Base-by-base conservation (phyloP, 23 red algal species). In the Cyanidioschyzon merolae region DNA sequence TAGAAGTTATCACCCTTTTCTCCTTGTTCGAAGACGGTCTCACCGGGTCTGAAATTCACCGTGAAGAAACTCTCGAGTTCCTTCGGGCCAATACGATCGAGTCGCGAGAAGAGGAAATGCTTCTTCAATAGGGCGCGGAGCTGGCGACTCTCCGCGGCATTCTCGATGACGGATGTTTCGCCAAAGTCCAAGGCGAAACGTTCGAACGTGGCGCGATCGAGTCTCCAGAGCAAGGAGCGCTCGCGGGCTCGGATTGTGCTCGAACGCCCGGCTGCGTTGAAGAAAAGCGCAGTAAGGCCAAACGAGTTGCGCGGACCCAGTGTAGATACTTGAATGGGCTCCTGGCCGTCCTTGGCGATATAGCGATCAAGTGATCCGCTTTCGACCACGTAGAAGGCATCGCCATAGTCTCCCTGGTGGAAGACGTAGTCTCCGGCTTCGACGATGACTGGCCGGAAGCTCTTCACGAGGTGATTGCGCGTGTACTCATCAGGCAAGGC, bases 1-100 rank as follows among this genome's bases (percentile, higher is more conserved):
- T 90, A 97, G 67, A 97, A 91, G 76, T 97, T 97, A 45, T 97
- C 93, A 58, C 85, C 88, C 27, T 71, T 45, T 45, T 97, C 85
- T 40, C 88, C 93, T 76, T 97, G 93, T 74, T 90, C 58, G 67
- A 97, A 97, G 0, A 97, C 79, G 18, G 75, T 74, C 63, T 97
- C 93, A 34, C 87, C 87, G 24, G 93, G 86, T 1, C 86, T 83
- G 79, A 97, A 97, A 37, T 87, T 97, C 35, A 97, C 88, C 18
- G 77, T 21, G 79, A 97, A 97, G 59, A 97, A 97, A 24, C 79
- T 37, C 24, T 83, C 76, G 15, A 97, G 74, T 74, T 97, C 88
- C 40, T 87, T 59, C 34, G 87, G 86, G 0, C 88, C 88, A 0
- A 97, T 83, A 63, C 83, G 83, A 63, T 97, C 93, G 37, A 97